These are phyloP conservation scores for Syzygium aromaticum DNA, from an alignment of 345 rosid genomes.

Conservation along the genomic window DNA sequence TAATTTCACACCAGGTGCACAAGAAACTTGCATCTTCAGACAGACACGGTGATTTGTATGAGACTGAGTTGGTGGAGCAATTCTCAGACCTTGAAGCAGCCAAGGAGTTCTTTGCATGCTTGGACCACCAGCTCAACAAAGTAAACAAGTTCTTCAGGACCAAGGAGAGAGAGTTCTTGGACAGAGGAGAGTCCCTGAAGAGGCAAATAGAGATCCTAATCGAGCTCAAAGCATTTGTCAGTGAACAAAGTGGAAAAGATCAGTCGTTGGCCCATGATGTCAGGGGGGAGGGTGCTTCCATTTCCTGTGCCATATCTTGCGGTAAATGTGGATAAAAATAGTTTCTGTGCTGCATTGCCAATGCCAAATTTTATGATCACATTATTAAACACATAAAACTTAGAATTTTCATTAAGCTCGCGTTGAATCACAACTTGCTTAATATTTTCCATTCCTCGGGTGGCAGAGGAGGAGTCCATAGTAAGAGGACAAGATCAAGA, in stretches of 20 bases:
- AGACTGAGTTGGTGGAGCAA: slow-evolving; percentile 77
- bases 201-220: slow-evolving; percentile 74
- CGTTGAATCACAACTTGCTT: not conserved
- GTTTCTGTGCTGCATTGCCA: not conserved
- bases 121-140: slow-evolving; percentile 82
- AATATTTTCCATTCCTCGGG: not conserved
- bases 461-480: slow-evolving; percentile 61
- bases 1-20: slow-evolving; percentile 46
- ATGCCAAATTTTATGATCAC: not conserved
- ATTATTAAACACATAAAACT: not conserved
- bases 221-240: slow-evolving; percentile 48
- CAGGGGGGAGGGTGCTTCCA: slow-evolving; percentile 59
- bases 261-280: slow-evolving; percentile 23
- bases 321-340: slow-evolving; percentile 31
- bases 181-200: slow-evolving; percentile 78
- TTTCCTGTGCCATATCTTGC: slow-evolving; percentile 66
- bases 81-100: slow-evolving; percentile 77
- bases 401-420: not conserved
- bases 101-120: slow-evolving; percentile 62
- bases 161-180: slow-evolving; percentile 89
- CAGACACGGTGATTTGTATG: slow-evolving; percentile 60
- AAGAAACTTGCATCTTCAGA: slow-evolving; percentile 61
- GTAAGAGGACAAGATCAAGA: slow-evolving; percentile 54
- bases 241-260: slow-evolving; percentile 40
- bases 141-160: slow-evolving; percentile 78